Conservation (phyloP, 129 eudicot species). For the Lactuca saligna region DNA sequence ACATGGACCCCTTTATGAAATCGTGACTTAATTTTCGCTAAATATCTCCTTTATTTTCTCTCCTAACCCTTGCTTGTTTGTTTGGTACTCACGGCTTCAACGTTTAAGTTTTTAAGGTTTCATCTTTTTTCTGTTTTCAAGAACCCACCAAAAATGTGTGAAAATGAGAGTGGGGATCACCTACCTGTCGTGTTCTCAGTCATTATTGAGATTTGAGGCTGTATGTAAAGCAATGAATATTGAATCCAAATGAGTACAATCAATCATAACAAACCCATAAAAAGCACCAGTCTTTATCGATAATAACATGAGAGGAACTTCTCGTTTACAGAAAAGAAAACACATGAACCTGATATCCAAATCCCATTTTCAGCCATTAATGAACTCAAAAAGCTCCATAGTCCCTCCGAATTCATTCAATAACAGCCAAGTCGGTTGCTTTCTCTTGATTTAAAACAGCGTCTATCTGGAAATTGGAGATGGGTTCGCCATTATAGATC, state of each 20-base stretch:
- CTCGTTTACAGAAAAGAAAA: not conserved
- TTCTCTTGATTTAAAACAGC: slow-evolving; percentile 9
- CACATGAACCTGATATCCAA: not conserved
- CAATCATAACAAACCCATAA: slow-evolving; percentile 17
- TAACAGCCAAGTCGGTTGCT: not conserved
- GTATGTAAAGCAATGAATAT: slow-evolving; percentile 5
- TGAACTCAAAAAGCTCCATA: slow-evolving; percentile 15
- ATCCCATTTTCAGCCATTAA: slow-evolving; percentile 28
- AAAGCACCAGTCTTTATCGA: slow-evolving; percentile 17
- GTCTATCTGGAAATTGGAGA: not conserved
- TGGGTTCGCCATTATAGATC: slow-evolving; percentile 29
- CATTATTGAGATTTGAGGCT: slow-evolving; percentile 9
- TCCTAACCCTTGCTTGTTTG: slow-evolving; percentile 11
- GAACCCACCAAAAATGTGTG: slow-evolving; percentile 26
- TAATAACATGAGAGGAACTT: too few relatives aligned
- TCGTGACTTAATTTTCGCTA: slow-evolving; percentile 25
- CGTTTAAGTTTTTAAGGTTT: slow-evolving; percentile 19
- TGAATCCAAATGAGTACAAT: slow-evolving; percentile 8
- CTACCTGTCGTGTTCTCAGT: slow-evolving; percentile 22
- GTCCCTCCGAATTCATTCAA: slow-evolving; percentile 10
- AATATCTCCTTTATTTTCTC: slow-evolving; percentile 31
- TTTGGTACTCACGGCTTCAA: slow-evolving; percentile 29
- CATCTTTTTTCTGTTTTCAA: slow-evolving; percentile 8
- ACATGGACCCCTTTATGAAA: slow-evolving; percentile 50
- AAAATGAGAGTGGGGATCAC: slow-evolving; percentile 31